These are phyloP conservation scores for Jatropha podagrica DNA, from an alignment of 441 rosid species.

Conservation along the genomic window DNA sequence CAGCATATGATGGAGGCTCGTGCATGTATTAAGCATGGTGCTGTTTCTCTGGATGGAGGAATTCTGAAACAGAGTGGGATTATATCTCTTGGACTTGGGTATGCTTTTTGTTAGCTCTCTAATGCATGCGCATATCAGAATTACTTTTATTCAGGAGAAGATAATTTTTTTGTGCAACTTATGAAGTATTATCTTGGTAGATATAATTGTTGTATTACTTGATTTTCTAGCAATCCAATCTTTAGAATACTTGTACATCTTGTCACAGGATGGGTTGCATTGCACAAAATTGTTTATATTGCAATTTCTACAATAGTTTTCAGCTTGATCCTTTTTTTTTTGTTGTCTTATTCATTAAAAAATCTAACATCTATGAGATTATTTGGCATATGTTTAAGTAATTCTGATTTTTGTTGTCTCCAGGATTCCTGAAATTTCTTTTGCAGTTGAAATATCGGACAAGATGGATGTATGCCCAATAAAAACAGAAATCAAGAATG, in stretches of 20 bases:
- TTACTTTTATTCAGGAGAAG: no score
- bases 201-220: not conserved
- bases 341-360: no score
- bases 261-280: no score
- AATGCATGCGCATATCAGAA: no score
- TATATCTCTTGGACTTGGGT: constrained; percentile 48
- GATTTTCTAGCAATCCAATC: no score
- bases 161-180: no score
- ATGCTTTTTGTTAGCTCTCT: not conserved
- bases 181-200: not conserved
- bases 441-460: constrained; percentile 29
- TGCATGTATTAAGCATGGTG: constrained; percentile 35
- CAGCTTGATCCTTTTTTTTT: no score
- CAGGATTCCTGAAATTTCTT: constrained; percentile 45
- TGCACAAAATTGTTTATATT: no score
- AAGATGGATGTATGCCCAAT: not conserved
- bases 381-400: not conserved
- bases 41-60: constrained; percentile 69
- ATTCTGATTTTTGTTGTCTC: not conserved
- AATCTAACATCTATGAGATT: no score
- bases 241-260: not conserved
- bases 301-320: no score
- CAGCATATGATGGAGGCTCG: constrained; percentile 41
- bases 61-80: constrained; percentile 44
- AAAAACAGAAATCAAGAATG: not conserved